These are phyloP conservation scores for Tylopilus sp. DNA, from an alignment of 1,284 basidiomycete genomes.

Conservation along the genomic window DNA sequence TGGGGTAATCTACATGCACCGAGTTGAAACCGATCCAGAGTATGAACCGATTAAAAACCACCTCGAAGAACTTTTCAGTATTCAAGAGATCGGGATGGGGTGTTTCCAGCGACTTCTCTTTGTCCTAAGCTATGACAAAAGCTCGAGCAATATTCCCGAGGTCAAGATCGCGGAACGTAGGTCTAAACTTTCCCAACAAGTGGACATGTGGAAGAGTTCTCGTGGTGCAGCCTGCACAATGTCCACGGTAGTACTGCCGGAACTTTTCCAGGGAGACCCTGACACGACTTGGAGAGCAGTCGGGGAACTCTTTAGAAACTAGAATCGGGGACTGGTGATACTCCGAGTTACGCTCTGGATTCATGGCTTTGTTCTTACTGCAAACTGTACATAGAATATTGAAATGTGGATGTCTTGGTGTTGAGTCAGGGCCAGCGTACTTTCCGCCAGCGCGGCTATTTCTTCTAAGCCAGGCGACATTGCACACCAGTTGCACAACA, in stretches of 20 bases:
- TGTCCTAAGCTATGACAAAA: slow-evolving; percentile 25
- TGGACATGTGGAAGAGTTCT: background rate
- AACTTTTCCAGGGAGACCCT: slow-evolving; percentile 22
- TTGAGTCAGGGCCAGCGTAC: too few relatives aligned
- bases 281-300: slow-evolving; percentile 26
- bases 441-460: too few relatives aligned
- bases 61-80: slow-evolving; percentile 9
- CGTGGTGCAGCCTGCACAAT: background rate
- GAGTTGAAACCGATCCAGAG: slow-evolving; percentile 29
- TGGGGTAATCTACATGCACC: slow-evolving; percentile 36
- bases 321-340: background rate
- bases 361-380: too few relatives aligned
- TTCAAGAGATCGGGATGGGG: background rate
- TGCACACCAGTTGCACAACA: too few relatives aligned
- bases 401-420: too few relatives aligned
- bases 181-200: background rate
- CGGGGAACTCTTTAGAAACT: slow-evolving; percentile 20
- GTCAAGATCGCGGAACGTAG: slow-evolving; percentile 16
- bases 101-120: slow-evolving; percentile 15
- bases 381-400: too few relatives aligned
- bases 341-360: too few relatives aligned
- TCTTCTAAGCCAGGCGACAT: too few relatives aligned
- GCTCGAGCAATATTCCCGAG: slow-evolving; percentile 10
- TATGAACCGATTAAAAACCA: slow-evolving; percentile 21
- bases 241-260: slow-evolving; percentile 22